Conservation (phyloP, 164 flowering plant genomes). For the Umbilicus rupestris region DNA sequence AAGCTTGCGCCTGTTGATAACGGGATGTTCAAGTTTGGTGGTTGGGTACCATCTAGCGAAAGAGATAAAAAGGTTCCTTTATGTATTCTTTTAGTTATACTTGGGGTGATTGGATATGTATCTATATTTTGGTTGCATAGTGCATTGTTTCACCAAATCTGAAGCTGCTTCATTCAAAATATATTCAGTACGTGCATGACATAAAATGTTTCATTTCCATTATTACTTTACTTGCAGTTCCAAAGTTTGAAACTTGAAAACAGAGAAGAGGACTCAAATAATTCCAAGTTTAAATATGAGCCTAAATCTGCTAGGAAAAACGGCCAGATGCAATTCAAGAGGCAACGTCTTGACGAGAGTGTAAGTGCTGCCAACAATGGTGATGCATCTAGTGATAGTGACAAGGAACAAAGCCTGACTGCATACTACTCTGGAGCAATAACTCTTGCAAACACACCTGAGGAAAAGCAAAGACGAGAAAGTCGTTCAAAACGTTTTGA, state of each 20-base stretch:
- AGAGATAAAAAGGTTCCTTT: slow-evolving; percentile 30
- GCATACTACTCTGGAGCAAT: slow-evolving; percentile 61
- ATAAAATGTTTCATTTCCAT: neutral
- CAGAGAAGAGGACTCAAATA: slow-evolving; percentile 28
- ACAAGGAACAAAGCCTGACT: slow-evolving; percentile 67
- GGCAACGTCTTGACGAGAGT: slow-evolving; percentile 50
- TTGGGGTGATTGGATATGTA: neutral
- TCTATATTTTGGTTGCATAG: neutral
- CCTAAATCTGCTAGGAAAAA: slow-evolving; percentile 35
- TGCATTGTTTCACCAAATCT: neutral
- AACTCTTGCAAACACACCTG: slow-evolving; percentile 68
- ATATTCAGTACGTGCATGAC: neutral
- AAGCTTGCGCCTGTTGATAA: slow-evolving; percentile 27
- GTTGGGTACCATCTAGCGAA: slow-evolving; percentile 37
- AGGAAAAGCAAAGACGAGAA: slow-evolving; percentile 83
- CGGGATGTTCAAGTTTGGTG: slow-evolving; percentile 31
- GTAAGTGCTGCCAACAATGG: slow-evolving; percentile 37
- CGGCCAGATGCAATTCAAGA: slow-evolving; percentile 50
- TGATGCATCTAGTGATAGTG: slow-evolving; percentile 89
- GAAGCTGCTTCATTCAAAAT: neutral
- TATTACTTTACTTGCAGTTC: slow-evolving; percentile 33
- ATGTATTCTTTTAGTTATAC: neutral
- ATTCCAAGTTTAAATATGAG: slow-evolving; percentile 26
- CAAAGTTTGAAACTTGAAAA: slow-evolving; percentile 33
- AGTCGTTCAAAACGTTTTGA: slow-evolving; percentile 88